Conservation (phyloP, 78 protist genomes). For the Cavenderia fasciculata region DNA sequence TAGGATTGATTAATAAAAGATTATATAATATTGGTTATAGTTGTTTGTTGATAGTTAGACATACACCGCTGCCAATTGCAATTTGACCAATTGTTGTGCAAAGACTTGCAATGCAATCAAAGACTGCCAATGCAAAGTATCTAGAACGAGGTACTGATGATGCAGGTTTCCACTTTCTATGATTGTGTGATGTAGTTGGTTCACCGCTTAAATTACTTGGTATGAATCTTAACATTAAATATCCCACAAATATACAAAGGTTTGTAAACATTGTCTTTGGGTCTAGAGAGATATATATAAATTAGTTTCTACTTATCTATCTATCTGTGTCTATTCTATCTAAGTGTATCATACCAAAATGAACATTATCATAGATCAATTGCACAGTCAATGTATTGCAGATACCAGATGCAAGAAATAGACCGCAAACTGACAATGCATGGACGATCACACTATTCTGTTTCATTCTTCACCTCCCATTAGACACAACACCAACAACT, state of each 20-base stretch:
- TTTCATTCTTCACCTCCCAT: too few relatives aligned
- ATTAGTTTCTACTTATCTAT: too few relatives aligned
- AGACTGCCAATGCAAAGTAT: conserved; percentile 14
- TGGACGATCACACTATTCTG: neutral
- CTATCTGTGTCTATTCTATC: neutral
- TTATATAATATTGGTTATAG: neutral
- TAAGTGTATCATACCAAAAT: conserved; percentile 24
- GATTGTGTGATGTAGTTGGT: neutral
- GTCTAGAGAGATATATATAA: neutral
- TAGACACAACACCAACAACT: too few relatives aligned
- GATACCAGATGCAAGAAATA: conserved; percentile 51
- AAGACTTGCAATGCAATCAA: conserved; percentile 31
- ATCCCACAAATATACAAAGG: conserved; percentile 36
- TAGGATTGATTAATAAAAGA: neutral
- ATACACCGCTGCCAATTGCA: conserved; percentile 61
- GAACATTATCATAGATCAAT: conserved; percentile 42
- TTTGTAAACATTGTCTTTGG: conserved; percentile 61
- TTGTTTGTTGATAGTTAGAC: neutral
- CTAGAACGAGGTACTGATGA: neutral
- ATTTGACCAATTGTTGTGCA: conserved; percentile 66
- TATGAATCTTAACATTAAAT: conserved; percentile 25
- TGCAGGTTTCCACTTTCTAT: neutral
- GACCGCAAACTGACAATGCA: neutral
- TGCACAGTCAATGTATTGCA: conserved; percentile 39
- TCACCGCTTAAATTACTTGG: neutral